Conservation (phyloP, 164 flowering plant species). For the Echeveria elegans region DNA sequence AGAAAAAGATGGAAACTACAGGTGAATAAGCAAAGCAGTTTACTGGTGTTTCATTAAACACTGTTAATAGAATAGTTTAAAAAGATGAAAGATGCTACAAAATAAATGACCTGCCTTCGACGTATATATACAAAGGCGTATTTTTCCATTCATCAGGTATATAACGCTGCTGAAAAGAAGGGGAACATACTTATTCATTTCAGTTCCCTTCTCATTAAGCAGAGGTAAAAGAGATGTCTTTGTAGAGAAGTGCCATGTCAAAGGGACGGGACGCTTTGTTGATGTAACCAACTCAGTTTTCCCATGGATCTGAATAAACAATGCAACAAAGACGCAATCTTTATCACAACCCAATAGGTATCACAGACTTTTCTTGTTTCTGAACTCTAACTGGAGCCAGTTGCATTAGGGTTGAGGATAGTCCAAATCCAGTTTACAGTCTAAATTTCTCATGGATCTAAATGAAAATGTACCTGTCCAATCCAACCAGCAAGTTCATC, state of each 20-base stretch:
- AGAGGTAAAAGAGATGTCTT: conserved; percentile 72
- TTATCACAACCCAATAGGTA: not conserved
- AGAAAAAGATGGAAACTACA: not conserved
- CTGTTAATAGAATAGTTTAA: not conserved
- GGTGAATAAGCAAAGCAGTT: not conserved
- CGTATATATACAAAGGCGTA: not conserved
- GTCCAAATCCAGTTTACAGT: not conserved
- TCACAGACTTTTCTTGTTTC: not conserved
- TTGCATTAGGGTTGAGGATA: not conserved
- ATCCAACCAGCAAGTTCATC: conserved; percentile 98
- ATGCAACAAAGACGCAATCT: not conserved
- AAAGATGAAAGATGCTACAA: not conserved
- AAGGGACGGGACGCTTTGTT: conserved; percentile 85
- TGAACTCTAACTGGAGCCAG: not conserved
- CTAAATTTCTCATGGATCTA: not conserved
- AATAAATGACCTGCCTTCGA: not conserved
- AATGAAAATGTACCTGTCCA: conserved; percentile 50
- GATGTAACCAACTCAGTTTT: conserved; percentile 91
- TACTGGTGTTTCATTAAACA: not conserved
- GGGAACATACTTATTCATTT: conserved; percentile 66
- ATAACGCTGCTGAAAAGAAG: not conserved
- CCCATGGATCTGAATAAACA: conserved; percentile 69
- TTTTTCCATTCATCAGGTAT: not conserved
- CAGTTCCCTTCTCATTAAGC: conserved; percentile 75
- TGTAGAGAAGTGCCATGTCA: conserved; percentile 90